Evolutionary conservation across 208 protist species (phyloP), one percentile per base, ranked within the genome.

Genomic region (Trypanosoma brucei): DNA sequence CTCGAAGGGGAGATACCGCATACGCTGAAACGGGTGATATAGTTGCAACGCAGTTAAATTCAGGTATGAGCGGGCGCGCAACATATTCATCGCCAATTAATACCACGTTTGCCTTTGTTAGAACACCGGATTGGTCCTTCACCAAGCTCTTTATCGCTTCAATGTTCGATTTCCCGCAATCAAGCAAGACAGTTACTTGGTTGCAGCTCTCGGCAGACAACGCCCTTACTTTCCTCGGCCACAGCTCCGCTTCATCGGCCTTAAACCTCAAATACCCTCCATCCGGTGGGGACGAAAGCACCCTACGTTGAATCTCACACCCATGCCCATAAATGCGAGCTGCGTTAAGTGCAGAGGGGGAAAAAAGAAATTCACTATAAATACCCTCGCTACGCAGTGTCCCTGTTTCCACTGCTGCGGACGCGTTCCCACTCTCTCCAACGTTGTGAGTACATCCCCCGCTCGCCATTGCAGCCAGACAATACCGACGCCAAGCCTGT

Each of bases 41-140:
- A 36, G 88, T 56, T 7, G 79, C 76, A 22, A 69, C 68, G 49
- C 78, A 87, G 2, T 79, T 75, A 30, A 88, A 49, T 31, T 6
- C 48, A 39, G 44, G 8, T 36, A 81, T 44, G 58, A 87, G 38
- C 14, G 57, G 30, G 13, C 34, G 59, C 14, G 72, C 77, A 42
- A 61, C 62, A 31, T 62, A 52, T 35, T 59, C 75, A n/a, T 84
- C 77, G 8, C 82, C 86, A 37, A 89, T 46, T 13, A 92, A 50
- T 5, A 92, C 67, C 11, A 86, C 22, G 56, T 75, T 74, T 3
- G 70, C 37, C 33, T 65, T 66, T 22, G 57, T 58, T 30, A 81
- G 62, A 6, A 40, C 42, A 42, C 61, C 55, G 14, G 52, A 48
- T 52, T 83, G 61, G 30, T 55, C 40, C 46, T 73, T 58, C 34